Base-by-base conservation (phyloP, 1,139 yeast genomes). In the Geotrichum macrosporum region DNA sequence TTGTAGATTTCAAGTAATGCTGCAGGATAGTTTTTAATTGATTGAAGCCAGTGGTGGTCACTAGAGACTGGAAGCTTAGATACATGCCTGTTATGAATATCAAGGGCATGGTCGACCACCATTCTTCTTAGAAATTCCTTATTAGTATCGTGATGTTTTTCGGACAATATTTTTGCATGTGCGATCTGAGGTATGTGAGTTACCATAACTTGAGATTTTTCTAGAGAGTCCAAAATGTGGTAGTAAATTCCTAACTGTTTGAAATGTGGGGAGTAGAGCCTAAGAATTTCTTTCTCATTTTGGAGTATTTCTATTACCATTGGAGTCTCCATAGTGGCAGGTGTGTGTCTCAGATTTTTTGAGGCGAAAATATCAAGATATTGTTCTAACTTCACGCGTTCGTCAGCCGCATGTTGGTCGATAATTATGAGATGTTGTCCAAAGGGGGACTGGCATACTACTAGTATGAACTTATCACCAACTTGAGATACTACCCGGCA, bases 341-440 rank as follows among this genome's bases (percentile, higher is more conserved):
- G 21, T 4, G 50, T 35, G 3, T 15, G 16, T 12, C 26, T 35
- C 8, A 44, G 37, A 6, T 27, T 19, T 33, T 41, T 41, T 2
- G 40, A 47, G 41, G 20, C 33, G 4, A 45, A n/a, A 5, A 21
- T 35, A 15, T 27, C 27, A n/a, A 73, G 54, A 41, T 67, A 65
- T 1, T 52, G 45, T 56, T 85, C 94, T 1, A 81, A 71, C 36
- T 70, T 68, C 0, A 83, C 66, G 41, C 94, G 61, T 57, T 84
- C 94, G 61, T 83, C 92, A 39, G 81, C 77, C 1, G 94, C 94
- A 66, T 85, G 94, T 59, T 84, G 94, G 57, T 85, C 94, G 2
- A 82, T 57, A 0, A 76, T 64, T 10, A 74, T 59, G 3, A 81
- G 56, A 3, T 9, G 21, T 18, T 36, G 31, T 24, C 32, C 19